phyloP scores from a whole-genome alignment of 805 yeast genomes.

The Pichia nanzhaoensis region DNA sequence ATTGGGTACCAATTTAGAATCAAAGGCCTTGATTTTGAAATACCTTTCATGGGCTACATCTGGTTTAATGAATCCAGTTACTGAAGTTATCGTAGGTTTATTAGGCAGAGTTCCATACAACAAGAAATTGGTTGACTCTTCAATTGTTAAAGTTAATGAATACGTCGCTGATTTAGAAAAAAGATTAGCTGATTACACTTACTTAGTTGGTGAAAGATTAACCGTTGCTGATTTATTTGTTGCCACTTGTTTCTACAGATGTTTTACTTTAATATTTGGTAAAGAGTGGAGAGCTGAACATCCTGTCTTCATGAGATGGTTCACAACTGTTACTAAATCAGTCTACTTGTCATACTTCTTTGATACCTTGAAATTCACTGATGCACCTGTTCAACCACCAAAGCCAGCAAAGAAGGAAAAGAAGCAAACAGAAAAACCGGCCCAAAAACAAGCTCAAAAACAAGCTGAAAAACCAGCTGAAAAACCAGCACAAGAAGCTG shows the following conservation, averaged over 20 bases:
- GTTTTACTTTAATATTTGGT: slow-evolving; percentile 41
- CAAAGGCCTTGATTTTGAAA: slow-evolving; percentile 59
- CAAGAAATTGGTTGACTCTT: slow-evolving; percentile 47
- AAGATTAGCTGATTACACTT: slow-evolving; percentile 39
- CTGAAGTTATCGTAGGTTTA: slow-evolving; percentile 51
- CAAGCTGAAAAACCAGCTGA: slow-evolving; percentile 29
- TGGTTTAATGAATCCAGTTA: slow-evolving; percentile 48
- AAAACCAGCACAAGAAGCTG: slow-evolving; percentile 34
- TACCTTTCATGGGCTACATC: slow-evolving; percentile 75
- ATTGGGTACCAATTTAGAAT: slow-evolving; percentile 55
- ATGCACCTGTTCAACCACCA: slow-evolving; percentile 57
- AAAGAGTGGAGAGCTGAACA: slow-evolving; percentile 43
- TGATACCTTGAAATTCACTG: slow-evolving; percentile 51
- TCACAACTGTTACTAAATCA: slow-evolving; percentile 38
- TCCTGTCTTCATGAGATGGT: slow-evolving; percentile 52
- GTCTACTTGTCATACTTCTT: slow-evolving; percentile 41
- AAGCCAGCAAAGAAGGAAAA: slow-evolving; percentile 68
- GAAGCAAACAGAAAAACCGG: slow-evolving; percentile 31
- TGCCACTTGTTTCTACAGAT: slow-evolving; percentile 41
- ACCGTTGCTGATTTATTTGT: slow-evolving; percentile 40
- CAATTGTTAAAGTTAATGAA: slow-evolving; percentile 32
- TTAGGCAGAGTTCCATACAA: slow-evolving; percentile 66
- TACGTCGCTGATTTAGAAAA: slow-evolving; percentile 47
- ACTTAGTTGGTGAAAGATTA: slow-evolving; percentile 42
- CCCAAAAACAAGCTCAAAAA: slow-evolving; percentile 36